These are phyloP conservation scores for Glonium stellatum DNA, from an alignment of 495 filamentous ascomycete genomes.

Conservation along the genomic window DNA sequence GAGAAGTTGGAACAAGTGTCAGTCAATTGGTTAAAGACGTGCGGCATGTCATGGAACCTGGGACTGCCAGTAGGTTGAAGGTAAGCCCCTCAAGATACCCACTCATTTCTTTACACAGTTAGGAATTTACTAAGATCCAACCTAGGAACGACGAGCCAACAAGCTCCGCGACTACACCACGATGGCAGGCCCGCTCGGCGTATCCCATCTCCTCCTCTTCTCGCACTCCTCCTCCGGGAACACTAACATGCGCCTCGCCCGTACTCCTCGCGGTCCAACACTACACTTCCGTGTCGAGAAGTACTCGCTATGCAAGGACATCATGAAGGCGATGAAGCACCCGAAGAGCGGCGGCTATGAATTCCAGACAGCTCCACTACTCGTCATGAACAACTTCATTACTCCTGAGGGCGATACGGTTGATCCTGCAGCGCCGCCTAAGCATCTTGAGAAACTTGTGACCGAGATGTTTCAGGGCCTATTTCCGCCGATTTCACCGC, in stretches of 20 bases:
- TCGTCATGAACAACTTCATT: slow-evolving; percentile 98
- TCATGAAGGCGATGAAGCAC: slow-evolving; percentile 71
- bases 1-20: slow-evolving; percentile 85
- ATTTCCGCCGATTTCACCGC: slow-evolving; percentile 92
- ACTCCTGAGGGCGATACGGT: slow-evolving; percentile 54
- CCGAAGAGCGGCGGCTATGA: slow-evolving; percentile 76
- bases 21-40: slow-evolving; percentile 90
- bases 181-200: slow-evolving; percentile 91
- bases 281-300: slow-evolving; percentile 93
- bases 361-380: slow-evolving; percentile 70
- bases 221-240: slow-evolving; percentile 84
- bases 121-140: background rate
- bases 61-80: slow-evolving; percentile 77
- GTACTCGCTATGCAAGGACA: slow-evolving; percentile 88
- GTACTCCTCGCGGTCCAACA: slow-evolving; percentile 86
- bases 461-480: slow-evolving; percentile 94
- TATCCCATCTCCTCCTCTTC: slow-evolving; percentile 91
- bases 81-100: slow-evolving; percentile 29
- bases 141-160: slow-evolving; percentile 78
- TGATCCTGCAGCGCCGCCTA: slow-evolving; percentile 45
- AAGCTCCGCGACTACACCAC: slow-evolving; percentile 85
- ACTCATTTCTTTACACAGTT: background rate
- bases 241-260: slow-evolving; percentile 81
- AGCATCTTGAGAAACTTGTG: slow-evolving; percentile 85
- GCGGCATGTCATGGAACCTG: slow-evolving; percentile 87